Evolutionary conservation across 140 eudicot species (phyloP).

Genomic region (Cichorium intybus): DNA sequence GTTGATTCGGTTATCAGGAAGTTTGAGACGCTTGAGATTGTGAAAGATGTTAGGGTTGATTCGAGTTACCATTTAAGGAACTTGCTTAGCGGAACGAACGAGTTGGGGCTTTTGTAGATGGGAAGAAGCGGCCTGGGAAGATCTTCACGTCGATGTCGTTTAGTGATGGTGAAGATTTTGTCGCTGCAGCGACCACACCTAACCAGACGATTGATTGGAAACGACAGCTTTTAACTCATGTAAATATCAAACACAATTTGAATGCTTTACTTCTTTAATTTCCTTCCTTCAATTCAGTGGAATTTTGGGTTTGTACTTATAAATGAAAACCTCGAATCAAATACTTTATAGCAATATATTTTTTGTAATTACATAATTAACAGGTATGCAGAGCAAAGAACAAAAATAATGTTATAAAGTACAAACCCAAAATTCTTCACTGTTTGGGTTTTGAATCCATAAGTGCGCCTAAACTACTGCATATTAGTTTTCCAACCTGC

Average conservation of each 20-base stretch:
- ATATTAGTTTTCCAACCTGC: conserved; percentile 86
- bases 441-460: conserved; percentile 98
- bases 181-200: conserved; percentile 27
- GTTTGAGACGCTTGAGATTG: conserved; percentile 53
- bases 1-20: conserved; percentile 30
- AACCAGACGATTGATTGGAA: conserved; percentile 36
- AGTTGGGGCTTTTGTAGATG: conserved; percentile 58
- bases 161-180: conserved; percentile 39
- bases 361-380: neutral
- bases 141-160: conserved; percentile 86
- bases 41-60: conserved; percentile 81
- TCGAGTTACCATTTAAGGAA: conserved; percentile 63
- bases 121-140: conserved; percentile 85
- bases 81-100: conserved; percentile 40
- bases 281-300: too few species aligned
- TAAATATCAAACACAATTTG: too few species aligned
- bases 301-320: too few species aligned
- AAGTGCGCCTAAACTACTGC: conserved; percentile 89
- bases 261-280: too few species aligned
- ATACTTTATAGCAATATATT: too few species aligned
- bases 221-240: conserved; percentile 52
- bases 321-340: too few species aligned
- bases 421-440: conserved; percentile 89
- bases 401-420: conserved; percentile 16
- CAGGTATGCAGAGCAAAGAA: neutral